A percentile compares a stretch with the other conserved stretches of the same genome.
phyloP scores from a whole-genome alignment of 2,329 filamentous ascomycete species.

The Parasarocladium wereldwijsianum region DNA sequence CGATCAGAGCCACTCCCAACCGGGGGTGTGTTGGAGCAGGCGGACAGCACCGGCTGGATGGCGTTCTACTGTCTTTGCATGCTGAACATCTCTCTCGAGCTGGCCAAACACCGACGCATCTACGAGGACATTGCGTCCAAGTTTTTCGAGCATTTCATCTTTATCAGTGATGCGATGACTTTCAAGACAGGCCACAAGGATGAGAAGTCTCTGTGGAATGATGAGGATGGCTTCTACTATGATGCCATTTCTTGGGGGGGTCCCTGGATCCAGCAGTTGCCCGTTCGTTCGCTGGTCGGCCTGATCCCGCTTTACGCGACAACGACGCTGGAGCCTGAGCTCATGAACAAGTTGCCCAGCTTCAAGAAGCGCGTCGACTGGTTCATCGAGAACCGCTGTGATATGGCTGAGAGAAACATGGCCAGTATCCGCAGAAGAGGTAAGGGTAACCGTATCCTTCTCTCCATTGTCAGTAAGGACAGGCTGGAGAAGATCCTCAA shows the following conservation, averaged over 20 bases:
- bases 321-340: slow-evolving; percentile 80
- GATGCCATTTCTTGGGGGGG: slow-evolving; percentile 95
- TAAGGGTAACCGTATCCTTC: slow-evolving; percentile 73
- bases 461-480: slow-evolving; percentile 86
- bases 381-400: slow-evolving; percentile 80
- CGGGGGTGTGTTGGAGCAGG: slow-evolving; percentile 85
- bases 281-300: slow-evolving; percentile 81
- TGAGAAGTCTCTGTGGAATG: slow-evolving; percentile 87
- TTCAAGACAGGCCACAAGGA: slow-evolving; percentile 55
- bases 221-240: slow-evolving; percentile 95
- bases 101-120: slow-evolving; percentile 85
- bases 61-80: slow-evolving; percentile 93
- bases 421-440: slow-evolving; percentile 82
- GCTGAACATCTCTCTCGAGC: slow-evolving; percentile 90
- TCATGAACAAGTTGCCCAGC: slow-evolving; percentile 78
- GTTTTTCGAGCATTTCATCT: slow-evolving; percentile 97
- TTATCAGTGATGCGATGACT: slow-evolving; percentile 96
- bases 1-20: slow-evolving; percentile 89
- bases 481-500: slow-evolving; percentile 78
- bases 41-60: slow-evolving; percentile 98
- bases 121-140: slow-evolving; percentile 97
- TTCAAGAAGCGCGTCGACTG: slow-evolving; percentile 91
- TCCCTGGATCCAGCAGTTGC: slow-evolving; percentile 84
- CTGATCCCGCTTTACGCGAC: slow-evolving; percentile 89
- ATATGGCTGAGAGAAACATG: slow-evolving; percentile 86